Base-by-base conservation (phyloP, 768 basidiomycete genomes). In the Royoungia palumana region DNA sequence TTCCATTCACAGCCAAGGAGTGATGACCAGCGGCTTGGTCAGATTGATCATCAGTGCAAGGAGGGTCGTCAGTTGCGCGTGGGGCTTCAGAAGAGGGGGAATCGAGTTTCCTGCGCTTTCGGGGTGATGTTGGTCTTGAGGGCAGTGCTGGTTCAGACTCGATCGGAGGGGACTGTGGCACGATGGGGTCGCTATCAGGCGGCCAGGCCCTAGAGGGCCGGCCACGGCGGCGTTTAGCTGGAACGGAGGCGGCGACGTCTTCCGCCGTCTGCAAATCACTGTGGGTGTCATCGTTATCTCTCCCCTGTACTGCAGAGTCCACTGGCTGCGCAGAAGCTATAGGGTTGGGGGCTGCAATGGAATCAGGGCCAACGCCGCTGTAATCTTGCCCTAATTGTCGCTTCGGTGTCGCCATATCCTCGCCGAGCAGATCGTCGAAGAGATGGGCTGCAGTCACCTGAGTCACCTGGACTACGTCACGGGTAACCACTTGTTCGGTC, bases 61-160 rank as follows among this genome's bases (percentile, higher is more conserved):
- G 17, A 30, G 36, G 41, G 43, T 52, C 49, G 14, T 49, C 24
- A 13, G 60, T 39, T 36, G 47, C 22, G 28, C 37, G 48, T 12
- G 45, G 44, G 47, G 70, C 73, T 14, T 51, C 50, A 17, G 49
- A 24, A n/a, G 53, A 22, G 44, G 73, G 66, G 1, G 70, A 72
- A 44, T 74, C 72, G 6, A 75, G 60, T 52, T 72, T 70, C 58
- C 72, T 66, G 36, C 78, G 74, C 63, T 81, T 81, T 49, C 72
- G 69, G 37, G 70, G 62, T 6, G 70, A 57, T 24, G 54, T 7
- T 27, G 60, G 28, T 47, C 54, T 59, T 25, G 63, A 45, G 5
- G 58, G 47, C 20, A 53, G 52, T 21, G 53, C 44, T 27, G 45
- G 42, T 40, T 39, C 27, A n/a, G 46, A 27, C 22, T 55, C 59